phyloP scores from a whole-genome alignment of 805 yeast genomes.

The Barnettozyma californica region DNA sequence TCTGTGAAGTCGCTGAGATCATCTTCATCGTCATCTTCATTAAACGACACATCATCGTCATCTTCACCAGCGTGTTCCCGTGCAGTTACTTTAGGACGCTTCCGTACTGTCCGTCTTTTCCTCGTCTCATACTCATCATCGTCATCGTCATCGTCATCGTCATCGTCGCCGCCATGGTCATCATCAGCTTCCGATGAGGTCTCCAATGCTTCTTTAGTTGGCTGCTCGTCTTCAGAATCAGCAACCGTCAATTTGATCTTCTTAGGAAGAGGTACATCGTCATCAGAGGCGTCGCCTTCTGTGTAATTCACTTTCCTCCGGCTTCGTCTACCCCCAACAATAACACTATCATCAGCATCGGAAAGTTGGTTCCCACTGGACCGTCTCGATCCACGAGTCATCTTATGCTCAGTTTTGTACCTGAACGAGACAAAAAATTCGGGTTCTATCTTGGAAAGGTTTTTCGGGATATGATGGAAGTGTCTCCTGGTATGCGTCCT shows the following conservation, averaged over 20 bases:
- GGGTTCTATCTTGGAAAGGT: slow-evolving; percentile 8
- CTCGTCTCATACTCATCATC: slow-evolving; percentile 3
- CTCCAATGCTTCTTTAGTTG: neutral
- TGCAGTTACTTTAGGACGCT: slow-evolving; percentile 10
- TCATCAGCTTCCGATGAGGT: neutral
- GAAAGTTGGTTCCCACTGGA: slow-evolving; percentile 4
- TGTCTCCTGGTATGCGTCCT: neutral
- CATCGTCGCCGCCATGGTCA: slow-evolving; percentile 8
- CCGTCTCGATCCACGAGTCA: slow-evolving; percentile 7
- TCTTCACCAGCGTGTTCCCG: slow-evolving; percentile 18
- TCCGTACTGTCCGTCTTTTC: slow-evolving; percentile 8
- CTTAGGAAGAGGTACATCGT: slow-evolving; percentile 1
- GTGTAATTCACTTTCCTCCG: slow-evolving; percentile 32
- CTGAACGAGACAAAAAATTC: slow-evolving; percentile 10
- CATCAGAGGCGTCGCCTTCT: slow-evolving; percentile 21
- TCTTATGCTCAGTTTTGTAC: slow-evolving; percentile 7
- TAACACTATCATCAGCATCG: slow-evolving; percentile 19
- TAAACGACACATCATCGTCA: slow-evolving; percentile 28
- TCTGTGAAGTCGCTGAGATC: slow-evolving; percentile 14
- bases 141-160: slow-evolving; percentile 8
- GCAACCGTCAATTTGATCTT: neutral
- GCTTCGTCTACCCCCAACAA: slow-evolving; percentile 28
- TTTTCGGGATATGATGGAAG: neutral
- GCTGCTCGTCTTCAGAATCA: neutral
- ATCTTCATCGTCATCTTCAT: slow-evolving; percentile 33